A percentile compares a stretch with the other conserved stretches of the same genome.
Conservation (phyloP, 805 yeast species). For the Millerago galiae region DNA sequence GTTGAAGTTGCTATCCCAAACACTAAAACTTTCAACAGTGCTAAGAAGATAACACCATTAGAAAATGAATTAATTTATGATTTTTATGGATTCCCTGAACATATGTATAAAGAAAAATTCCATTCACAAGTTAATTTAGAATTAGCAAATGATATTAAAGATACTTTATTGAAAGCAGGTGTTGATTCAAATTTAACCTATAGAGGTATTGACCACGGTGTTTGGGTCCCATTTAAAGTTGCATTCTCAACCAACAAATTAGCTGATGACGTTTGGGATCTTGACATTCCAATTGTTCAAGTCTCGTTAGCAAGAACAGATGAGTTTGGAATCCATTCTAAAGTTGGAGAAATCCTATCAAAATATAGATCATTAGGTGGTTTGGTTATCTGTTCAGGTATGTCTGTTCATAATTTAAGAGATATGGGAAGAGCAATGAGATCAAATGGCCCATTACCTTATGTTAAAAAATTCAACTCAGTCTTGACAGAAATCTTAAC, state of each 20-base stretch:
- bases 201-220: slow-evolving; percentile 82
- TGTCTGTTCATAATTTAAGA: slow-evolving; percentile 71
- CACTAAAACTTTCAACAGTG: background rate
- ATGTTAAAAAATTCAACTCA: slow-evolving; percentile 46
- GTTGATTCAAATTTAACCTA: slow-evolving; percentile 36
- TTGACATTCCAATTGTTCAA: slow-evolving; percentile 36
- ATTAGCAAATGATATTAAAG: slow-evolving; percentile 39
- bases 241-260: slow-evolving; percentile 44
- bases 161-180: slow-evolving; percentile 35
- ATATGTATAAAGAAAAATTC: slow-evolving; percentile 58
- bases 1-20: slow-evolving; percentile 46
- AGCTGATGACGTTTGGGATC: slow-evolving; percentile 18
- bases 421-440: slow-evolving; percentile 37
- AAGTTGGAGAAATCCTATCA: slow-evolving; percentile 50
- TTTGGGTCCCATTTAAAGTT: slow-evolving; percentile 73
- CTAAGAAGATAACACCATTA: slow-evolving; percentile 12
- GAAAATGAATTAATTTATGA: slow-evolving; percentile 65
- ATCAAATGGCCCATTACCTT: slow-evolving; percentile 32
- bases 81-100: slow-evolving; percentile 64
- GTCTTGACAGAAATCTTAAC: slow-evolving; percentile 36
- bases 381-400: slow-evolving; percentile 60
- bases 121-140: slow-evolving; percentile 39
- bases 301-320: slow-evolving; percentile 29
- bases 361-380: slow-evolving; percentile 47
- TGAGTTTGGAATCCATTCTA: slow-evolving; percentile 39